A percentile compares a stretch with the other conserved stretches of the same genome.
Evolutionary conservation across 1,284 basidiomycete species (phyloP).

Genomic region (Trichosporon ovoides): DNA sequence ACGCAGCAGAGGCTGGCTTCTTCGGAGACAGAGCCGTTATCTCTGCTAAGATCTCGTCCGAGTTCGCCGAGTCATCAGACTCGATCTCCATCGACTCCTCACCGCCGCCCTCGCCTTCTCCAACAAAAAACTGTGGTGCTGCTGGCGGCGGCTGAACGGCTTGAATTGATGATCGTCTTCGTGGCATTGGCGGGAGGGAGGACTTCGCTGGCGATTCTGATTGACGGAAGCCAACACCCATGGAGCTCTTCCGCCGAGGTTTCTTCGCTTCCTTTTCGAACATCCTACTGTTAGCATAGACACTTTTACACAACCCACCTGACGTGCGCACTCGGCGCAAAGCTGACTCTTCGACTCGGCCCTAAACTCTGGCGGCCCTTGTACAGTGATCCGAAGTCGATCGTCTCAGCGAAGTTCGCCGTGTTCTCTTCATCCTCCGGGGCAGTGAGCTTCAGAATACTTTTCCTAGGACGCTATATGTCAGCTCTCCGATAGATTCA

Average conservation of each 20-base stretch:
- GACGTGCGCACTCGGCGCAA: conserved; percentile 67
- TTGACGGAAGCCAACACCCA: conserved; percentile 7
- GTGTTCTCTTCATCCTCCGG: conserved; percentile 5
- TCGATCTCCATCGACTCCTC: conserved; percentile 58
- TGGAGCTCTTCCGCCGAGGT: conserved; percentile 24
- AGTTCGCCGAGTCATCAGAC: conserved; percentile 26
- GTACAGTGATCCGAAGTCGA: conserved; percentile 25
- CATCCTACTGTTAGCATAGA: conserved; percentile 14
- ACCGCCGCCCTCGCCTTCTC: conserved; percentile 51
- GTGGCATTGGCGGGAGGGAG: conserved; percentile 9
- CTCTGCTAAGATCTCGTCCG: conserved; percentile 14
- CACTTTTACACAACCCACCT: conserved; percentile 40
- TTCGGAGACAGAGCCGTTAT: conserved; percentile 6
- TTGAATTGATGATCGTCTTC: conserved; percentile 33
- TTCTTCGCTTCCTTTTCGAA: conserved; percentile 20
- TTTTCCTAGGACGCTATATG: conserved; percentile 34
- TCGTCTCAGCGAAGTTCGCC: conserved; percentile 16
- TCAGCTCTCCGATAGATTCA: not conserved
- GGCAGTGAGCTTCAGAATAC: conserved; percentile 28
- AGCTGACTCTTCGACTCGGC: conserved; percentile 66
- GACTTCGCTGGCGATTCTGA: conserved; percentile 10
- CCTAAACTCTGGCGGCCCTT: conserved; percentile 53
- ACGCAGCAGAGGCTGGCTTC: not conserved
- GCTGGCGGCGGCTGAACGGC: conserved; percentile 13
- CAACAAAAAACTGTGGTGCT: conserved; percentile 20